phyloP scores from a whole-genome alignment of 2,329 filamentous ascomycete genomes.

The Huntiella savannae region DNA sequence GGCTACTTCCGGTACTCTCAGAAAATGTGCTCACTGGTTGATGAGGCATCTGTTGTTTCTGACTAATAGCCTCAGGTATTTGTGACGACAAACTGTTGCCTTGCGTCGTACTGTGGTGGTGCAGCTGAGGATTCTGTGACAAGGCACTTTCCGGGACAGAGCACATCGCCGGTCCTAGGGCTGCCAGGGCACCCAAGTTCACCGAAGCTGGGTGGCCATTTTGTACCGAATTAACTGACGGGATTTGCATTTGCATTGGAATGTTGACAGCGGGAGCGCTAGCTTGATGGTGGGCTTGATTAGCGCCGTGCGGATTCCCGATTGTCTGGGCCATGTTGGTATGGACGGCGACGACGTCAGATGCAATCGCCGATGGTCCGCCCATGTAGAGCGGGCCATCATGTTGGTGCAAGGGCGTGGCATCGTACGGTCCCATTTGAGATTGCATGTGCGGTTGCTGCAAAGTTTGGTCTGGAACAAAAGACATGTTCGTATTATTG shows the following conservation, averaged over 20 bases:
- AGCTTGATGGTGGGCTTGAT: too few relatives aligned
- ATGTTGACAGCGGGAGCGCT: background rate
- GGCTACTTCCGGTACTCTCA: too few relatives aligned
- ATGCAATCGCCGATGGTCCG: too few relatives aligned
- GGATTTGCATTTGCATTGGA: background rate
- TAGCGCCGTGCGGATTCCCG: too few relatives aligned
- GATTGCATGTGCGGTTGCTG: background rate
- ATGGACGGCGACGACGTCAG: too few relatives aligned
- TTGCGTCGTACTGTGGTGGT: background rate
- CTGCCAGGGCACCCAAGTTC: background rate
- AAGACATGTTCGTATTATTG: background rate
- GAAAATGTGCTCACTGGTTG: too few relatives aligned
- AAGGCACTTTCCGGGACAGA: background rate
- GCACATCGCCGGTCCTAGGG: background rate
- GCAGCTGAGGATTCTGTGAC: background rate
- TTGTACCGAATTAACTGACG: too few relatives aligned
- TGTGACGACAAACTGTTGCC: background rate
- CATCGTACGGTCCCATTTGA: background rate
- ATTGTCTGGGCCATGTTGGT: too few relatives aligned
- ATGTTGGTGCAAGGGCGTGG: background rate
- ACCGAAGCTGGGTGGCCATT: too few relatives aligned
- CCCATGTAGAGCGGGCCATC: background rate
- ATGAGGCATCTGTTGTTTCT: too few relatives aligned
- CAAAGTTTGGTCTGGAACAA: background rate
- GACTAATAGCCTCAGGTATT: too few relatives aligned